Percentiles rank a stretch among this genome's conserved stretches.
phyloP scores from a whole-genome alignment of 108 stramenopile species.

The Skeletonema tropicum region DNA sequence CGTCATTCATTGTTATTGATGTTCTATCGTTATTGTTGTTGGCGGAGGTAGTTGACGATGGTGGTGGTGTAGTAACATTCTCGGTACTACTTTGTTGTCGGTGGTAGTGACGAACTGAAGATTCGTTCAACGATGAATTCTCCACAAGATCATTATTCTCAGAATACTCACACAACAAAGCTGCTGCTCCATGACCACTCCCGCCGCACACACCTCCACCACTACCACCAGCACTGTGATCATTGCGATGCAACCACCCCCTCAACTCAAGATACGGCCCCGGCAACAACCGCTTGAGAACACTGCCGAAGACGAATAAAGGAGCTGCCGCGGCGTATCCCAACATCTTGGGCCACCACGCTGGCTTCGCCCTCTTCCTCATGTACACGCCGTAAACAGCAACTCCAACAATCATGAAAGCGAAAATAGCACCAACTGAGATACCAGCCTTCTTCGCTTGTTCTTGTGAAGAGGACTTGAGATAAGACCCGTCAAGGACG shows the following conservation, averaged over 20 bases:
- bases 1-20: too few species aligned
- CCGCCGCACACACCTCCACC: background rate
- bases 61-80: too few species aligned
- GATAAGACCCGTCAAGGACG: conserved; percentile 3
- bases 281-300: conserved; percentile 44
- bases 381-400: conserved; percentile 40
- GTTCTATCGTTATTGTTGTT: too few species aligned
- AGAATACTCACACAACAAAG: background rate
- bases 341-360: conserved; percentile 50
- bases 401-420: conserved; percentile 17
- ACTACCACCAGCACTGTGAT: background rate
- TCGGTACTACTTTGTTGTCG: background rate
- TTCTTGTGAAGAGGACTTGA: background rate
- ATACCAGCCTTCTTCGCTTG: conserved; percentile 24
- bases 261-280: conserved; percentile 35
- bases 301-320: conserved; percentile 42
- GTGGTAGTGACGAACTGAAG: background rate
- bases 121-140: background rate
- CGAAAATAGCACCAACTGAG: conserved; percentile 28
- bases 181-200: background rate
- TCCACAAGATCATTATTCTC: background rate
- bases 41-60: too few species aligned
- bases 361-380: conserved; percentile 47
- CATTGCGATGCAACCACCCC: conserved; percentile 5
- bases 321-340: too few species aligned